Evolutionary conservation across 2,329 filamentous ascomycete species (phyloP).

Genomic region (Dothidotthia symphoricarpi): DNA sequence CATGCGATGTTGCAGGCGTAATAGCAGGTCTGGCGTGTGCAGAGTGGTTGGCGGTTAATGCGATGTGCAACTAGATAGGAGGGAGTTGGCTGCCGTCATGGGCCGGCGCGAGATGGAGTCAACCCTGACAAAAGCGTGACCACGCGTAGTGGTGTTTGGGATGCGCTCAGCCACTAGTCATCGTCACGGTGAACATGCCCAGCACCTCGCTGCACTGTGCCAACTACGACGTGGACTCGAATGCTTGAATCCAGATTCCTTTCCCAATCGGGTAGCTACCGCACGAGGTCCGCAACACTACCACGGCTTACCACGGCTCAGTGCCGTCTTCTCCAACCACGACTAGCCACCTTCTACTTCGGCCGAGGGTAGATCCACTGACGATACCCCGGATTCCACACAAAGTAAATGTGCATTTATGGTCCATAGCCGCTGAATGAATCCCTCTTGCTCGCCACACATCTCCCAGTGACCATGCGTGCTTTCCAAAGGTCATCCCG

Average conservation of each 20-base stretch:
- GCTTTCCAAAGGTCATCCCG: slow-evolving; percentile 34
- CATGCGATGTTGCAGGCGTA: slow-evolving; percentile 6
- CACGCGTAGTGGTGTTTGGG: slow-evolving; percentile 1
- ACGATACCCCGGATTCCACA: slow-evolving; percentile 11
- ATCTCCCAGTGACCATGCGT: slow-evolving; percentile 32
- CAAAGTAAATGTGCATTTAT: slow-evolving; percentile 16
- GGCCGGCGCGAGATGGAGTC: background rate
- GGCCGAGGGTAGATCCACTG: slow-evolving; percentile 2
- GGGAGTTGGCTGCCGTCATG: background rate
- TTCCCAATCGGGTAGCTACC: background rate
- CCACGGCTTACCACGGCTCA: slow-evolving; percentile 9
- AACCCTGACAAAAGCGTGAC: background rate
- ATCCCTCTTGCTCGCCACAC: slow-evolving; percentile 5
- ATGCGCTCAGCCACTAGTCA: slow-evolving; percentile 5
- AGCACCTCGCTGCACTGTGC: no score
- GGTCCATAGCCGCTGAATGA: no score
- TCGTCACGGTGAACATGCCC: no score
- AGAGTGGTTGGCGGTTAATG: slow-evolving; percentile 1
- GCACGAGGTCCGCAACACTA: no score
- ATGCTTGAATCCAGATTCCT: no score
- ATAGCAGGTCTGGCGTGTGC: slow-evolving; percentile 1
- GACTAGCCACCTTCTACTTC: slow-evolving; percentile 4
- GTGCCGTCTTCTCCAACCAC: no score
- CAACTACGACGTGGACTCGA: no score
- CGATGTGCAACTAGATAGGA: background rate